Evolutionary conservation across 768 basidiomycete species (phyloP), one percentile per base, ranked within the genome.

Genomic region (Russula foetens): DNA sequence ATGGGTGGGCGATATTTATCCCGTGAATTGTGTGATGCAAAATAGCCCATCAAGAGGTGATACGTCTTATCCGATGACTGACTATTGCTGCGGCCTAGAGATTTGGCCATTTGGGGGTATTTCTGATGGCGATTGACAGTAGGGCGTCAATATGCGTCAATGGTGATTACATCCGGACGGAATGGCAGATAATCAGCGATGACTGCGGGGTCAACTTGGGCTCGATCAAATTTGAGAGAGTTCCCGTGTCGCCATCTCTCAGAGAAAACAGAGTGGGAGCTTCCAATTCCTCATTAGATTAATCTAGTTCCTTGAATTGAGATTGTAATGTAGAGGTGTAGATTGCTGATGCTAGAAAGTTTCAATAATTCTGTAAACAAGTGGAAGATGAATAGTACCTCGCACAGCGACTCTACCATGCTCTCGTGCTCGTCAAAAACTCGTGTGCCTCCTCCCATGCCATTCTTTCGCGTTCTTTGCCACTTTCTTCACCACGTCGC

Each of bases 381-480:
- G 11, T 35, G 31, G 31, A 33, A 4, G 9, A 12, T 35, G 35
- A 35, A 12, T n/a, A n/a, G n/a, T n/a, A n/a, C 35, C 4, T 11
- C 4, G 2, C 35, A 35, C 4, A 35, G n/a, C 35, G 11, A 35
- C 11, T 24, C 29, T 21, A 33, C 41, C 47, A 35, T 8, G 41
- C 48, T 45, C 48, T 43, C 26, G 53, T 7, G 4, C 39, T 38
- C 50, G 53, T 56, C 59, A 73, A 53, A 55, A 77, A 72, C 15
- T 65, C 63, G 50, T 67, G 70, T 2, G 78, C 85, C 50, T 83
- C 83, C 53, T 77, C 72, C 89, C 89, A 92, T 1, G 63, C 69
- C 83, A 92, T 86, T 56, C 90, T 75, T 74, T 92, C 89, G 52
- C 87, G 77, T 71, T 90, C 88, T 70, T 92, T 92, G 0, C 82